These are phyloP conservation scores for Pelargonium nanum DNA, from an alignment of 345 rosid genomes.

Conservation along the genomic window DNA sequence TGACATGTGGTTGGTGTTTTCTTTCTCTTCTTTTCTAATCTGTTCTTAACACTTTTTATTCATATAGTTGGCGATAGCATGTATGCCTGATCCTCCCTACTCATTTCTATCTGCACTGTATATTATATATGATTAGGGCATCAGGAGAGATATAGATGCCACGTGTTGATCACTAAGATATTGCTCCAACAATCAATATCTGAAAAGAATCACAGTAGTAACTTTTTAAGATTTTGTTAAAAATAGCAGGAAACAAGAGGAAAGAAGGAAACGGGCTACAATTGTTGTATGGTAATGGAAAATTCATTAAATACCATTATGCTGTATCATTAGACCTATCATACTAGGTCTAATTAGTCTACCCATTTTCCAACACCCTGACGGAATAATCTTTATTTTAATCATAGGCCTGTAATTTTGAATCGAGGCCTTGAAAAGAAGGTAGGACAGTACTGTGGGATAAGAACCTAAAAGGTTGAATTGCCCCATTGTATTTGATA, in stretches of 20 bases:
- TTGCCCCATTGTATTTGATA: not conserved
- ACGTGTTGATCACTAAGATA: not conserved
- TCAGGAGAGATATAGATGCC: not conserved
- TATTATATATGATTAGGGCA: no score
- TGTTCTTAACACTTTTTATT: not conserved
- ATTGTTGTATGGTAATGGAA: not conserved
- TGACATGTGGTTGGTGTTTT: conserved; percentile 58
- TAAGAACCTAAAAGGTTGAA: not conserved
- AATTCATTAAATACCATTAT: not conserved
- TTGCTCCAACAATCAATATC: no score
- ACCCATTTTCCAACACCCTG: not conserved
- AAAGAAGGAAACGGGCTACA: not conserved
- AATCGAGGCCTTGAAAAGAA: not conserved
- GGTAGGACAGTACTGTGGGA: not conserved
- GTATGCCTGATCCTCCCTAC: not conserved
- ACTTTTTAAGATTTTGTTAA: not conserved
- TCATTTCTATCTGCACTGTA: no score
- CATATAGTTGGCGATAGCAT: not conserved
- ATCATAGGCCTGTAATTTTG: not conserved
- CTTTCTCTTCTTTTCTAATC: not conserved
- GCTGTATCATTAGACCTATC: not conserved
- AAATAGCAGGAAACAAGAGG: not conserved
- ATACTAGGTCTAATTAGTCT: no score
- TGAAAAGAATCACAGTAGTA: no score
- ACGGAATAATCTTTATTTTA: no score